A percentile compares a stretch with the other conserved stretches of the same genome.
Conservation (phyloP, 1,284 basidiomycete genomes). For the Porogramme epimiltina region DNA sequence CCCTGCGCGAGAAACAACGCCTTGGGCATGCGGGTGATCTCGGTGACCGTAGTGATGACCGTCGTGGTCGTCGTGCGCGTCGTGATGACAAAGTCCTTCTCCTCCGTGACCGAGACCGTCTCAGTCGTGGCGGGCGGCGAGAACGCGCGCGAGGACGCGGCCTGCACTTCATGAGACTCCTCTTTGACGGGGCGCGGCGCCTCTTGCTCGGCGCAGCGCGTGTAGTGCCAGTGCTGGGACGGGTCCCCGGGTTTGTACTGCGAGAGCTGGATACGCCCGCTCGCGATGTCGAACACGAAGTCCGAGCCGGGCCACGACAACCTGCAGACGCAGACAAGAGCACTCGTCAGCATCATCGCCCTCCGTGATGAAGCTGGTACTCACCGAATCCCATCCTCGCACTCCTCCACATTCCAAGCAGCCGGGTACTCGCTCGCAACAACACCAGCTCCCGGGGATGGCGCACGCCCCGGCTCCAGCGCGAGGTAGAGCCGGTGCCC, state of each 20-base stretch:
- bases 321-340: conserved; percentile 7
- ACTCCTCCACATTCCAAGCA: conserved; percentile 27
- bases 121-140: conserved; percentile 24
- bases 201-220: conserved; percentile 19
- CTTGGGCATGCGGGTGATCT: conserved; percentile 25
- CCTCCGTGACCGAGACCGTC: conserved; percentile 28
- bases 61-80: conserved; percentile 31
- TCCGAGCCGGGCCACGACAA: conserved; percentile 29
- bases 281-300: conserved; percentile 26
- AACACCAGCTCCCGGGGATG: conserved; percentile 1
- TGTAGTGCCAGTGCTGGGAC: conserved; percentile 28
- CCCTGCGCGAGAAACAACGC: conserved; percentile 6
- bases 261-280: conserved; percentile 28
- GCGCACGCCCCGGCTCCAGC: conserved; percentile 33
- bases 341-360: neutral
- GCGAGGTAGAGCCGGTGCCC: conserved; percentile 42
- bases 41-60: conserved; percentile 29
- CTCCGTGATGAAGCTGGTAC: neutral
- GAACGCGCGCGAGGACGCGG: conserved; percentile 16
- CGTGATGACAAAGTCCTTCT: conserved; percentile 21
- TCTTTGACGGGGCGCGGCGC: conserved; percentile 12
- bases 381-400: conserved; percentile 24
- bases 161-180: conserved; percentile 4
- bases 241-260: conserved; percentile 14
- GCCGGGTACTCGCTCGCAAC: conserved; percentile 35